Evolutionary conservation across 495 filamentous ascomycete genomes (phyloP), one percentile per base, ranked within the genome.

Genomic region (Copromyces sp.): DNA sequence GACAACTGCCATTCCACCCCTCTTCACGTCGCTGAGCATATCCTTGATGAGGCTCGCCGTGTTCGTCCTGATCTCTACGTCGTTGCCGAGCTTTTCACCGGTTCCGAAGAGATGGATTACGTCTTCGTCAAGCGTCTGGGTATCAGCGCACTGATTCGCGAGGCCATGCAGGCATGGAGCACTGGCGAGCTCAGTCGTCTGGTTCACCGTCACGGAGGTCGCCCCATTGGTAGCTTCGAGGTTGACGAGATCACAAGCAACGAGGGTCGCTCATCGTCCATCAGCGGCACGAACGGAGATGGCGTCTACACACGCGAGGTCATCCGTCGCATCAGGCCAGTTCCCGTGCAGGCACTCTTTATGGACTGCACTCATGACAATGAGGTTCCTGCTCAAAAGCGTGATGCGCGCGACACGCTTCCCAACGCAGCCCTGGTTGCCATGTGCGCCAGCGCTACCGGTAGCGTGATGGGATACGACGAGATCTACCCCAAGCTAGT

Each of bases 311-410:
- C 77, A 1, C 79, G 83, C 39, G 90, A 94, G 77, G 85, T 88
- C 37, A 86, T 94, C 53, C 90, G 89, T 61, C 89, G 85, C 69
- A 93, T 98, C 79, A 92, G 90, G 42, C 88, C 90, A 32, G 91
- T 89, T 12, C 93, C 94, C 0, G 92, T 97, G 0, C 94, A 97
- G 69, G 96, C 95, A 3, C 84, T 99, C 2, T 98, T 99, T 81
- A 97, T 97, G 93, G 96, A 99, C 78, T 99, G 96, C 80, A 99
- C 96, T 2, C 96, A 99, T 80, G 96, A 99, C 82, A 99, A 99
- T 77, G 95, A 98, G 81, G 89, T 93, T 9, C 96, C 96, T 8
- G 92, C 95, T 1, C 95, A 99, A 81, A 98, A 98, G 82, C 89
- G 96, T 32, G 95, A 97, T 79, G 95, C 93, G 32, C 88, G 93